phyloP scores from a whole-genome alignment of 2,329 filamentous ascomycete species.

The Beauveria pseudobassiana region DNA sequence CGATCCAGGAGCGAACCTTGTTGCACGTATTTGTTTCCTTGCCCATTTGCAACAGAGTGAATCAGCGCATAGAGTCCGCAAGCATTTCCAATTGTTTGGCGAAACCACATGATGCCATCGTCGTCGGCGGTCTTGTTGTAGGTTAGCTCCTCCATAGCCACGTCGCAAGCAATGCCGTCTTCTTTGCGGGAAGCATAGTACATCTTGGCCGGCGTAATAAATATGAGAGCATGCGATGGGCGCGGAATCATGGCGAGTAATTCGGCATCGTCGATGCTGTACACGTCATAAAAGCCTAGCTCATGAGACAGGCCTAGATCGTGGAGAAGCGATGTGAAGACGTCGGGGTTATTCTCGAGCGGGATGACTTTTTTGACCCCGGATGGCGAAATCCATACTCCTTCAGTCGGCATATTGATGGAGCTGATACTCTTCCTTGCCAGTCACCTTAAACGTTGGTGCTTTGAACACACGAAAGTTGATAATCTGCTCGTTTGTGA shows the following conservation, averaged over 20 bases:
- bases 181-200: slow-evolving; percentile 38
- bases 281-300: slow-evolving; percentile 75
- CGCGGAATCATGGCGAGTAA: slow-evolving; percentile 66
- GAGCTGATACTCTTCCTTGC: neutral
- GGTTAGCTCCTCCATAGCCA: slow-evolving; percentile 19
- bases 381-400: slow-evolving; percentile 21
- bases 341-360: slow-evolving; percentile 60
- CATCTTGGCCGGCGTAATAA: slow-evolving; percentile 60
- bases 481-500: neutral
- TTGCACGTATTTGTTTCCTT: slow-evolving; percentile 46
- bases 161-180: slow-evolving; percentile 18
- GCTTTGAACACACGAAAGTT: neutral
- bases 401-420: slow-evolving; percentile 22
- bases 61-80: slow-evolving; percentile 74
- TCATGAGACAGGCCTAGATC: slow-evolving; percentile 61
- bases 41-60: slow-evolving; percentile 66
- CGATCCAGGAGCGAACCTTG: slow-evolving; percentile 46
- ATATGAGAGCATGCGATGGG: slow-evolving; percentile 67
- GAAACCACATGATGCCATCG: slow-evolving; percentile 67
- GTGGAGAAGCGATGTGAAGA: slow-evolving; percentile 66
- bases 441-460: no score
- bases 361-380: slow-evolving; percentile 32
- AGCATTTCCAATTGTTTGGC: slow-evolving; percentile 76
- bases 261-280: slow-evolving; percentile 67
- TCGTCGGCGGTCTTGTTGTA: slow-evolving; percentile 38